Evolutionary conservation across 371 early-diverging fungal species (phyloP).

Genomic region (Haplosporangium sp.): DNA sequence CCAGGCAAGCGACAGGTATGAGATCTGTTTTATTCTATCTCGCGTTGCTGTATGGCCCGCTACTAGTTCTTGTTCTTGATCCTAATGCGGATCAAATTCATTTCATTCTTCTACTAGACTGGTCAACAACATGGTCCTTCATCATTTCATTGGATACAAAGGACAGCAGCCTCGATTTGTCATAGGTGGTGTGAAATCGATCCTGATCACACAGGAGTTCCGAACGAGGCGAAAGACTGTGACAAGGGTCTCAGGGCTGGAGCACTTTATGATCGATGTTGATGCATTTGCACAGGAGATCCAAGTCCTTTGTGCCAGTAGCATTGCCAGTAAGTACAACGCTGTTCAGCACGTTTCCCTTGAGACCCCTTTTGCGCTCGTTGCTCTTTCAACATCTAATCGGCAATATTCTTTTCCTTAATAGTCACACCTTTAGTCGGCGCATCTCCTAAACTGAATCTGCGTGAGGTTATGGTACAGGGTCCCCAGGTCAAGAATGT

Average conservation of each 20-base stretch:
- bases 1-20: slow-evolving; percentile 36
- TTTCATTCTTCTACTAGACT: slow-evolving; percentile 12
- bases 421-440: slow-evolving; percentile 68
- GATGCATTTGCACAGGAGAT: slow-evolving; percentile 71
- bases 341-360: not conserved
- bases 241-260: slow-evolving; percentile 72
- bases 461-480: slow-evolving; percentile 80
- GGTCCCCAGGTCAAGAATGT: slow-evolving; percentile 76
- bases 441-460: slow-evolving; percentile 65
- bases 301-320: slow-evolving; percentile 72
- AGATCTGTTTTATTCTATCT: no score
- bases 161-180: slow-evolving; percentile 40
- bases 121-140: slow-evolving; percentile 34
- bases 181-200: slow-evolving; percentile 60
- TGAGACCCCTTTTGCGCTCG: not conserved
- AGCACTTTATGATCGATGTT: slow-evolving; percentile 70
- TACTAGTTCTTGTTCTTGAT: not conserved
- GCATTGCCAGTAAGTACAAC: slow-evolving; percentile 67
- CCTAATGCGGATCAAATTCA: slow-evolving; percentile 24
- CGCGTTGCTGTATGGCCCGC: no score
- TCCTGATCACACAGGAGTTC: slow-evolving; percentile 69
- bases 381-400: not conserved
- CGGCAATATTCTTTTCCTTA: not conserved
- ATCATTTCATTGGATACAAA: slow-evolving; percentile 38
- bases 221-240: slow-evolving; percentile 75